Percentiles rank a stretch among this genome's conserved stretches.
Conservation (phyloP, 495 filamentous ascomycete species). For the Aspergillus campestris region DNA sequence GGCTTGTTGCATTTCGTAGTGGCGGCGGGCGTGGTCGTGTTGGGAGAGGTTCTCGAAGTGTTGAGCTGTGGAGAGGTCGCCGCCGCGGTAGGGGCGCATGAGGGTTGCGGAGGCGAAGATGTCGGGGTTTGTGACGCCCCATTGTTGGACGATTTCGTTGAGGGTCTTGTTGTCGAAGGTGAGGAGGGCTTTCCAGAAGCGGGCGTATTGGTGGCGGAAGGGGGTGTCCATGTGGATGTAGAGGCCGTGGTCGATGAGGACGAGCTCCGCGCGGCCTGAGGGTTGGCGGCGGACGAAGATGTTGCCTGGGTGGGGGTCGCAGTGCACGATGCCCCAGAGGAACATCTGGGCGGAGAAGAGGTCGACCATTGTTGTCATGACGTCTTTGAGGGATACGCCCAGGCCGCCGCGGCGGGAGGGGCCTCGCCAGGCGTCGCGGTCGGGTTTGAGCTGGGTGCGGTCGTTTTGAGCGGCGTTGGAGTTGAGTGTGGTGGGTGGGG, state of each 20-base stretch:
- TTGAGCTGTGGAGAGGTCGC: conserved; percentile 56
- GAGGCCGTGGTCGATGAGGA: conserved; percentile 93
- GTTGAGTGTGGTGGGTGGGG: conserved; percentile 20
- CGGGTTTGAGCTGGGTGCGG: conserved; percentile 58
- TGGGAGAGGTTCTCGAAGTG: conserved; percentile 54
- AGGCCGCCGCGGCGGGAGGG: conserved; percentile 62
- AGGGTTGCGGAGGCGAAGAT: conserved; percentile 86
- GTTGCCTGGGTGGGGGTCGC: conserved; percentile 94
- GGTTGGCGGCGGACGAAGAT: conserved; percentile 88
- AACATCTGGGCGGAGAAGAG: conserved; percentile 96
- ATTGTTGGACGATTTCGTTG: conserved; percentile 55
- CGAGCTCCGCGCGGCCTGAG: conserved; percentile 73
- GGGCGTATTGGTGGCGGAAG: conserved; percentile 82
- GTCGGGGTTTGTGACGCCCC: conserved; percentile 84
- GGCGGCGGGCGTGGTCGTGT: conserved; percentile 42
- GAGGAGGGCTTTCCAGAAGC: conserved; percentile 89
- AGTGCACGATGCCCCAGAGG: conserved; percentile 88
- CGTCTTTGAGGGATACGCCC: conserved; percentile 68
- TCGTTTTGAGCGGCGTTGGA: conserved; percentile 34
- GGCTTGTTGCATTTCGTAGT: conserved; percentile 77
- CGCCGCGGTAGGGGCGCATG: conserved; percentile 83
- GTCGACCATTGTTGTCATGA: conserved; percentile 95
- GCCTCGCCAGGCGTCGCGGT: conserved; percentile 72
- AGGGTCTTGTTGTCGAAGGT: conserved; percentile 87
- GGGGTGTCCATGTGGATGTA: conserved; percentile 83